phyloP scores from a whole-genome alignment of 805 yeast species.

The Metschnikowia hibisci region DNA sequence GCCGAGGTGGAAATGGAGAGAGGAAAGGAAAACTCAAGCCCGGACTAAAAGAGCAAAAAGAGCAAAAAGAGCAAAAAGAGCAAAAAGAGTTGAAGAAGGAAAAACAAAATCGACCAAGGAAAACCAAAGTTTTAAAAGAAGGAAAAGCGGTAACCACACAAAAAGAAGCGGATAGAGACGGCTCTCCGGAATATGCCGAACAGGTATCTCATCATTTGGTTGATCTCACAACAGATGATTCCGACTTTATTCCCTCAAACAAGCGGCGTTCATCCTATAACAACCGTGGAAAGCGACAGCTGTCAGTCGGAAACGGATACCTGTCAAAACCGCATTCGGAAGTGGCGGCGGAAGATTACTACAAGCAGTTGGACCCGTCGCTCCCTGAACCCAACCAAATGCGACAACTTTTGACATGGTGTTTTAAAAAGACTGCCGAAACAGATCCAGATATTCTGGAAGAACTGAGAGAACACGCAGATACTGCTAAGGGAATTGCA shows the following conservation, averaged over 20 bases:
- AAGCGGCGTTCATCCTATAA: constrained; percentile 39
- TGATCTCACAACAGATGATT: constrained; percentile 17
- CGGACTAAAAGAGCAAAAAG: no score
- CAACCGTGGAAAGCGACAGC: constrained; percentile 66
- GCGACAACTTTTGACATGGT: constrained; percentile 69
- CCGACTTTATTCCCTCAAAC: constrained; percentile 4
- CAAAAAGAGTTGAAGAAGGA: no score
- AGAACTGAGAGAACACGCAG: constrained; percentile 25
- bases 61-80: no score
- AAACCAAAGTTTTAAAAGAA: no score
- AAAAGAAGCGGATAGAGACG: no score
- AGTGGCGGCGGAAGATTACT: constrained; percentile 51
- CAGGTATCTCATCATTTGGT: constrained; percentile 29
- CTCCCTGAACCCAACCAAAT: constrained; percentile 71
- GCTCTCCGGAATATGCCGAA: constrained; percentile 20
- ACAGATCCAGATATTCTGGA: constrained; percentile 11
- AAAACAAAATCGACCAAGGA: no score
- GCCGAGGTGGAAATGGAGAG: background rate
- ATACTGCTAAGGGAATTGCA: constrained; percentile 49
- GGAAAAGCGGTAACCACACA: no score
- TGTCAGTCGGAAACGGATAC: constrained; percentile 72
- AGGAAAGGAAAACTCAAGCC: no score
- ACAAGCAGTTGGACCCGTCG: constrained; percentile 56
- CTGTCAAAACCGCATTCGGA: constrained; percentile 63
- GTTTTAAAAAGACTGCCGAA: constrained; percentile 44